Conservation (phyloP, 805 yeast genomes). For the Komagataella mondaviorum region DNA sequence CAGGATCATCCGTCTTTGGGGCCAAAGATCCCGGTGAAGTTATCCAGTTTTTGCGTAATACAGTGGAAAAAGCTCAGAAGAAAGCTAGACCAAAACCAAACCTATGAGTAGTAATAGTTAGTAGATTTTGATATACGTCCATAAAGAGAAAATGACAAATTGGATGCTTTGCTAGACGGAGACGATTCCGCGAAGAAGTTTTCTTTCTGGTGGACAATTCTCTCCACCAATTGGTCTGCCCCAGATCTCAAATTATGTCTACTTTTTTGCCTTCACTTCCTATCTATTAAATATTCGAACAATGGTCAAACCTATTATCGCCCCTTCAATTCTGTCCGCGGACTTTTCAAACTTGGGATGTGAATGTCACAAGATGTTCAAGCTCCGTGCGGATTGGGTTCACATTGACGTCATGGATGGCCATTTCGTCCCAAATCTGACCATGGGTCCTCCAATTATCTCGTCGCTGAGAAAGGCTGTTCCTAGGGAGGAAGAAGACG, state of each 20-base stretch:
- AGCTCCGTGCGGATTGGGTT: conserved; percentile 87
- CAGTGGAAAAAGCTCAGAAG: conserved; percentile 39
- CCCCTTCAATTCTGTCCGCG: conserved; percentile 89
- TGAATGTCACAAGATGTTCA: conserved; percentile 71
- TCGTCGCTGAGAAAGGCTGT: conserved; percentile 61
- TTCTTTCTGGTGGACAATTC: neutral
- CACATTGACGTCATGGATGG: conserved; percentile 99
- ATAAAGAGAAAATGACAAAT: neutral
- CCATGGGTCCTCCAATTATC: conserved; percentile 88
- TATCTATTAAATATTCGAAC: neutral
- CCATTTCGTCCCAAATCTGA: conserved; percentile 92
- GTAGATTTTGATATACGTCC: conserved; percentile 1
- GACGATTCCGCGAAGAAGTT: neutral
- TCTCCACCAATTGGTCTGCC: neutral
- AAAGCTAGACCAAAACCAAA: neutral
- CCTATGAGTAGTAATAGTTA: neutral
- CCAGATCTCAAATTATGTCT: neutral
- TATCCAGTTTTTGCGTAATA: conserved; percentile 50
- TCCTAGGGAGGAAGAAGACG: conserved; percentile 44
- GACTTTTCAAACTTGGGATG: conserved; percentile 85
- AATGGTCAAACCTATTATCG: conserved; percentile 64
- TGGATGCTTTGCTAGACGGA: neutral
- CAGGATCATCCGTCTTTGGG: conserved; percentile 88
- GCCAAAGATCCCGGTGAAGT: conserved; percentile 71
- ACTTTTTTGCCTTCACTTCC: neutral